Base-by-base conservation (phyloP, 1,284 basidiomycete species). In the Amylostereum areolatum region DNA sequence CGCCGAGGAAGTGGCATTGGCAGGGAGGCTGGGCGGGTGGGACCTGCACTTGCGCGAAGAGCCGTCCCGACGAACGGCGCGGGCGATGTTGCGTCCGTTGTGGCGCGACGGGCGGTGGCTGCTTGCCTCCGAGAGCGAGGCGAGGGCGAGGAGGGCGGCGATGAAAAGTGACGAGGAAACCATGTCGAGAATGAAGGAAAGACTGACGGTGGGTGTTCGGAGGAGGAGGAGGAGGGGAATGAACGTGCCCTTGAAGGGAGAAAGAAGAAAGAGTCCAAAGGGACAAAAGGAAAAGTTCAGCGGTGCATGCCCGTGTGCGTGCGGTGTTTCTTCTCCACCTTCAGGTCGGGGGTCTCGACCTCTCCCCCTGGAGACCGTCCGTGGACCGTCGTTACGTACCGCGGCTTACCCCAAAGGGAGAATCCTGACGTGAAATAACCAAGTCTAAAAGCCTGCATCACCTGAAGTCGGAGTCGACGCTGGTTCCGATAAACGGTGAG, bases 91-190 rank as follows among this genome's bases (percentile, higher is more conserved):
- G 18, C 29, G 8, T 24, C n/a, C 31, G 27, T 39, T 45, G 48
- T 45, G 48, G 35, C 32, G 48, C 34, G 30, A 33, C 18, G 12
- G 42, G 42, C 43, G 35, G 8, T n/a, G 24, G 40, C 24, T 39
- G 29, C 40, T 40, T 44, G 43, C 51, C 7, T 33, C 29, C n/a
- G 40, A 28, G 6, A 37, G 18, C 12, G 48, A 45, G 12, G 48
- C 44, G 30, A 52, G 41, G 7, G 41, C 28, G 32, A 41, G 36
- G 33, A 50, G 18, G 25, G 28, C 28, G 33, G 35, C 28, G 25
- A 31, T 29, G 30, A 50, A 39, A 24, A 46, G 7, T 27, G 35
- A 25, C 24, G 31, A 30, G 34, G 46, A 35, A 24, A 25, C 12
- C 41, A 47, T 47, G 18, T 11, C 36, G 4, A 9, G 18, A 5